Evolutionary conservation across 805 yeast genomes (phyloP), one percentile per base, ranked within the genome.

Genomic region (Metschnikowia kofuensis): DNA sequence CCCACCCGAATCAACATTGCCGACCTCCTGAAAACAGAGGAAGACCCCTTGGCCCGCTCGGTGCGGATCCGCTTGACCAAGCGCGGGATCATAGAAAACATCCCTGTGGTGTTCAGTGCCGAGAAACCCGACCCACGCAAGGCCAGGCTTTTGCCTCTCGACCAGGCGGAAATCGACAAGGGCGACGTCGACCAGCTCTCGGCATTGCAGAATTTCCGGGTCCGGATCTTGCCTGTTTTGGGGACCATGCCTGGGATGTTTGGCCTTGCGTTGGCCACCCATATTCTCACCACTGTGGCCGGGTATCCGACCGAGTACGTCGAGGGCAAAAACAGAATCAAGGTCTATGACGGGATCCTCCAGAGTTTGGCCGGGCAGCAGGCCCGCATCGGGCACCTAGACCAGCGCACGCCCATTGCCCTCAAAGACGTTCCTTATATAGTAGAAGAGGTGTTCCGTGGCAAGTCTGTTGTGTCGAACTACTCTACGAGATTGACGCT

Each of bases 241-340:
- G 98, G 99, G 3, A 89, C 99, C 0, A 83, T 94, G 85, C 99
- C 99, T 1, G 97, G 94, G 9, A 85, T 92, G 68, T 94, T 94
- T 71, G 99, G 98, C 1, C 76, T 94, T 42, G 81, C 96, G 0
- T 79, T 92, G 48, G 95, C 96, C 2, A 86, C 97, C 0, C 84
- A 88, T 69, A 72, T 94, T 21, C 68, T 94, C 34, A 87, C 96
- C 1, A 69, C 78, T 4, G 82, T 89, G 8, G 83, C 96, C 1
- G 97, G 94, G 1, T 94, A 94, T 64, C 94, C 95, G 26, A 82
- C 85, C 45, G 97, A 92, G 53, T 94, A 96, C 44, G 80, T 89
- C 38, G 96, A 89, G 57, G 96, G 96, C 8, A 90, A 89, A 64
- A 87, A 87, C 64, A 78, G 98, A 59, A 80, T 80, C 62, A 92